Evolutionary conservation across 257 asterid genomes (phyloP).

Genomic region (Solanum rostratum): DNA sequence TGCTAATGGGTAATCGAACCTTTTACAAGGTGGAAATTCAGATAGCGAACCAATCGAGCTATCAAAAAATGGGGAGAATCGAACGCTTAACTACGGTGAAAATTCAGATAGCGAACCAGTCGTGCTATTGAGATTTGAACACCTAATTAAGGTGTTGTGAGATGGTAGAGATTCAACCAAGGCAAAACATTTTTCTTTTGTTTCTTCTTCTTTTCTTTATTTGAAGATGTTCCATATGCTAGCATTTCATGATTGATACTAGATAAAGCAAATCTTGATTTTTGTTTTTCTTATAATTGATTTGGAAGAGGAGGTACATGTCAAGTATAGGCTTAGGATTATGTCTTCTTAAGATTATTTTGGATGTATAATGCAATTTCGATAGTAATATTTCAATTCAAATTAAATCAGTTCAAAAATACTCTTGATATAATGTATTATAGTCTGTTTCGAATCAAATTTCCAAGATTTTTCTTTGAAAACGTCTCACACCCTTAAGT

Average conservation of each 20-base stretch:
- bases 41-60: too few relatives aligned
- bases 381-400: too few relatives aligned
- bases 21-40: too few relatives aligned
- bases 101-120: too few relatives aligned
- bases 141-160: background rate
- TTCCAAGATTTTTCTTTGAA: background rate
- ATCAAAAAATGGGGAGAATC: too few relatives aligned
- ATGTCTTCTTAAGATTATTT: background rate
- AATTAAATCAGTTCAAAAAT: background rate
- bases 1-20: slow-evolving; percentile 4
- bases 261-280: background rate
- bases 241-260: background rate
- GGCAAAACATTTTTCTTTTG: background rate
- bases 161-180: background rate
- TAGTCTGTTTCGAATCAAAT: background rate
- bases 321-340: background rate
- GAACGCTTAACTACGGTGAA: background rate
- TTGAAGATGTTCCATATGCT: background rate
- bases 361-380: background rate
- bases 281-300: background rate
- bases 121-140: accelerated
- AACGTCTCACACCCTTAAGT: background rate
- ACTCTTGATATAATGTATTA: background rate
- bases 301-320: background rate
- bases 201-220: background rate